Percentiles rank a stretch among this genome's conserved stretches.
Evolutionary conservation across 768 basidiomycete species (phyloP).

Genomic region (Leccinellum albellum): DNA sequence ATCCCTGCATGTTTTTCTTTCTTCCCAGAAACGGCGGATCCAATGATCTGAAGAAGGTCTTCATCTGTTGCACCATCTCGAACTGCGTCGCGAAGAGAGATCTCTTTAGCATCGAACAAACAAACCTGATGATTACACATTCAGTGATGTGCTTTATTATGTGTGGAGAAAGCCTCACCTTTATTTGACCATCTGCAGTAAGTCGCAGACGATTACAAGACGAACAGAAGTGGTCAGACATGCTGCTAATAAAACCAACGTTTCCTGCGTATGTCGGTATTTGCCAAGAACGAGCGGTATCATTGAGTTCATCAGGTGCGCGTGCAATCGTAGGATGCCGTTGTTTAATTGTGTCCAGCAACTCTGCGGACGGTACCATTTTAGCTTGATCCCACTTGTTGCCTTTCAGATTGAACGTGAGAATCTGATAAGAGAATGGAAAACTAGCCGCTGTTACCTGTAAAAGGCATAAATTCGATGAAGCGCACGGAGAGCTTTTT

Average conservation of each 20-base stretch:
- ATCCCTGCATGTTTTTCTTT: conserved; percentile 82
- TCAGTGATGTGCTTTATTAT: not conserved
- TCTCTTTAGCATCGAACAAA: conserved; percentile 79
- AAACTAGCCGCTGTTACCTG: conserved; percentile 44
- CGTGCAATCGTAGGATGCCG: conserved; percentile 52
- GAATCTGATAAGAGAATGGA: conserved; percentile 1
- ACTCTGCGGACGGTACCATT: conserved; percentile 72
- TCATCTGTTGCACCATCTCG: conserved; percentile 62
- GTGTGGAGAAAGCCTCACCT: conserved; percentile 41
- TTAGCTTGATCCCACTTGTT: conserved; percentile 83
- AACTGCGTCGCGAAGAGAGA: conserved; percentile 75
- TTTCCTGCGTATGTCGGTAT: conserved; percentile 68
- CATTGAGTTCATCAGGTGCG: conserved; percentile 63
- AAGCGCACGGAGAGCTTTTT: conserved; percentile 69
- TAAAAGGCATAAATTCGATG: conserved; percentile 95
- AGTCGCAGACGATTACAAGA: conserved; percentile 81
- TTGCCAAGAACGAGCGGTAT: conserved; percentile 78
- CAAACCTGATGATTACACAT: conserved; percentile 56
- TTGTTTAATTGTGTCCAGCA: conserved; percentile 49
- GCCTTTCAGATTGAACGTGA: conserved; percentile 39
- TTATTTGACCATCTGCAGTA: conserved; percentile 89
- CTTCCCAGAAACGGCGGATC: conserved; percentile 64
- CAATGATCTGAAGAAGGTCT: conserved; percentile 57
- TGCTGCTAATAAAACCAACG: conserved; percentile 88
- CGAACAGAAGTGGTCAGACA: conserved; percentile 90